A percentile compares a stretch with the other conserved stretches of the same genome.
Evolutionary conservation across 176 grass and related monocot species (phyloP).

Genomic region (Luzula sylvatica): DNA sequence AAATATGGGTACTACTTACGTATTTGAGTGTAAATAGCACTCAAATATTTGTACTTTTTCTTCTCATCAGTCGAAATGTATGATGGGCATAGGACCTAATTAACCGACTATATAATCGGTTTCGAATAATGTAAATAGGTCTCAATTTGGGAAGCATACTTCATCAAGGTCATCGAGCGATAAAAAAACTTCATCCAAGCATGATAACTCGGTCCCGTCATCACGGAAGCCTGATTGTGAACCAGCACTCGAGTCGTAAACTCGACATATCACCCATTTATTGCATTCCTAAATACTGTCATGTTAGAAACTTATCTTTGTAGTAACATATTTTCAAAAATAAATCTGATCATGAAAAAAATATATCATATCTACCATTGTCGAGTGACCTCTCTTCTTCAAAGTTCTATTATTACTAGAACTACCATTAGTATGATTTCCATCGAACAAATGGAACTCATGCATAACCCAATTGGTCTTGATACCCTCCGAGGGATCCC

Average conservation of each 20-base stretch:
- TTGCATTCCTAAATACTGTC: slow-evolving; percentile 40
- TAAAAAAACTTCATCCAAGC: slow-evolving; percentile 94
- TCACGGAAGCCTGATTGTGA: slow-evolving; percentile 43
- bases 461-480: slow-evolving; percentile 91
- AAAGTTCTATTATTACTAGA: slow-evolving; percentile 25
- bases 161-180: slow-evolving; percentile 94
- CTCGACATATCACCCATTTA: slow-evolving; percentile 76
- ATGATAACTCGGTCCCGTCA: slow-evolving; percentile 72
- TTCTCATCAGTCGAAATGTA: neutral
- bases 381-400: slow-evolving; percentile 30
- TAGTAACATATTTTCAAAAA: neutral
- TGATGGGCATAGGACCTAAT: slow-evolving; percentile 1
- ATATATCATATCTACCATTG: slow-evolving; percentile 26
- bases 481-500: slow-evolving; percentile 28
- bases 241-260: slow-evolving; percentile 43
- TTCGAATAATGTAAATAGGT: neutral
- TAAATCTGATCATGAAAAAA: neutral
- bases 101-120: neutral
- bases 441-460: slow-evolving; percentile 74
- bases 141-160: slow-evolving; percentile 66
- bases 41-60: neutral
- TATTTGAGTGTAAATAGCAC: neutral
- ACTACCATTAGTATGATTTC: neutral
- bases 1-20: neutral
- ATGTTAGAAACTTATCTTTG: neutral